Base-by-base conservation (phyloP, 2,329 filamentous ascomycete genomes). In the Talaromyces sp. region DNA sequence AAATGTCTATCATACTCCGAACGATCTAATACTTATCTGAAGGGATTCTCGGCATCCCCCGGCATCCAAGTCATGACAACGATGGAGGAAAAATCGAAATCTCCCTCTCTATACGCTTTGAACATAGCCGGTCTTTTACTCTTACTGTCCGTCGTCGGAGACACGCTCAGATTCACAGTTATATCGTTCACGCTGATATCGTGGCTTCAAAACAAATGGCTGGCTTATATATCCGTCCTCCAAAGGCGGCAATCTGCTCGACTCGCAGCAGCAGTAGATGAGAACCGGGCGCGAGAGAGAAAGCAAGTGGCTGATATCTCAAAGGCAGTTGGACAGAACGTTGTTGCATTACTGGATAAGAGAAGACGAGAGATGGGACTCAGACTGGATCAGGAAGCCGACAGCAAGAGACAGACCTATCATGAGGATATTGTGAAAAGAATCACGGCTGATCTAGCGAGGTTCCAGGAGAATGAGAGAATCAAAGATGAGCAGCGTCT, bases 141-240 rank as follows among this genome's bases (percentile, higher is more conserved):
- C 39, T 11, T 59, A 11, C 42, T 63, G 14, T 63, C 57, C 4
- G 14, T 55, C 37, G 21, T 63, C 18, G 61, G 61, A 12, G 50
- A 48, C 46, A 63, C 61, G 7, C 48, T 35, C 28, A 31, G 61
- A 39, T 56, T 63, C 25, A 21, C 44, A 12, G 25, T 63, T 1
- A 50, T 63, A 56, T 63, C 57, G 1, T 25, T 55, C 9, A 59
- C 50, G 4, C 33, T 63, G 28, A 18, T 63, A 50, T 46, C 48
- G 9, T 63, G 61, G 61, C 56, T 63, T 40, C 61, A 63, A 56
- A 60, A 31, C 3, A 35, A 63, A 56, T 63, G 61, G 56, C 9
- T 56, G n/a, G 48, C 12, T 33, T 63, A 63, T 54, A 56, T 28
- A 18, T 46, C 50, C 1, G 3, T 25, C 16, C 48, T 63, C 2